phyloP scores from a whole-genome alignment of 2,329 filamentous ascomycete species.

The Ophiostoma ulmi region DNA sequence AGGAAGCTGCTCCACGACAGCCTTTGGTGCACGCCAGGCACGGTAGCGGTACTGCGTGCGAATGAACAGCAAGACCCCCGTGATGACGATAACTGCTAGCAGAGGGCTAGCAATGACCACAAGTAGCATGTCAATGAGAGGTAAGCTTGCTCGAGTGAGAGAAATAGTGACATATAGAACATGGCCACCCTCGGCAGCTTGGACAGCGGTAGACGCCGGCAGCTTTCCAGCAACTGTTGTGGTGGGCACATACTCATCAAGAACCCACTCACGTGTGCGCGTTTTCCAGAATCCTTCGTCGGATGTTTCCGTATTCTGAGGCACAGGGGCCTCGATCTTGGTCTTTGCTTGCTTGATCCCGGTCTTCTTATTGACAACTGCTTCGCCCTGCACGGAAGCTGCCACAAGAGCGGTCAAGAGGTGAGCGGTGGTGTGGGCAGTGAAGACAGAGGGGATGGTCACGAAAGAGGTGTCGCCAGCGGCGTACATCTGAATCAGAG shows the following conservation, averaged over 20 bases:
- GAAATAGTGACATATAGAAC: constrained; percentile 93
- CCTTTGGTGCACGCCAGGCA: constrained; percentile 96
- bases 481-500: constrained; percentile 96
- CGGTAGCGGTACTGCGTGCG: constrained; percentile 83
- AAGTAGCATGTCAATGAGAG: constrained; percentile 94
- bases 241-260: constrained; percentile 25
- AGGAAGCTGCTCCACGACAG: constrained; percentile 87
- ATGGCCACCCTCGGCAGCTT: not conserved
- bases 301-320: constrained; percentile 11
- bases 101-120: constrained; percentile 93
- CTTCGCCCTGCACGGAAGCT: constrained; percentile 17
- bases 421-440: constrained; percentile 89
- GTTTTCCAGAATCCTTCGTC: constrained; percentile 24
- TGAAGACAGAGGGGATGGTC: constrained; percentile 90
- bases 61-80: constrained; percentile 80
- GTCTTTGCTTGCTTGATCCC: constrained; percentile 14
- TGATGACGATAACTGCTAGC: constrained; percentile 85
- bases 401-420: constrained; percentile 48
- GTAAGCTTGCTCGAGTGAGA: constrained; percentile 80
- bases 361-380: constrained; percentile 4
- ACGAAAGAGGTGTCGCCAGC: constrained; percentile 92
- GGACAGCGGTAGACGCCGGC: not conserved
- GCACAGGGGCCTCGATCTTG: constrained; percentile 6
- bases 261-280: constrained; percentile 25
- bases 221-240: not conserved